These are phyloP conservation scores for Cryphonectria parasitica DNA, from an alignment of 2,329 filamentous ascomycete genomes.

Conservation along the genomic window DNA sequence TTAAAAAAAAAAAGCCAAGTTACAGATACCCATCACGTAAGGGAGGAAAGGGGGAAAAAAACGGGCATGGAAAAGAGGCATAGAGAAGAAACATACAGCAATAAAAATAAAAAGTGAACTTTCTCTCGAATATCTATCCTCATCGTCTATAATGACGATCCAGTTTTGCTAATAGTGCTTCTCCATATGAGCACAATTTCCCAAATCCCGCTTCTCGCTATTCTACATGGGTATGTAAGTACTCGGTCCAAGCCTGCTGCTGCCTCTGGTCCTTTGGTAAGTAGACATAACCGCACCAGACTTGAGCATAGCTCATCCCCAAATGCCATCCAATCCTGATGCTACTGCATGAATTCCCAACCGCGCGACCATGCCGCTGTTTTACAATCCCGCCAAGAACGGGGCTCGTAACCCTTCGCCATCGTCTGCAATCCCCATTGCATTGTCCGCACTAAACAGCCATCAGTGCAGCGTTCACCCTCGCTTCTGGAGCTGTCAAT, in stretches of 20 bases:
- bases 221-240: constrained; percentile 16
- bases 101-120: not conserved
- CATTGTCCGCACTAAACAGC: not conserved
- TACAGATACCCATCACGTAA: constrained; percentile 25
- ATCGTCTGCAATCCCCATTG: not conserved
- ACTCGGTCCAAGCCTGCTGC: constrained; percentile 10
- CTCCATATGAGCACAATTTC: constrained; percentile 6
- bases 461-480: not conserved
- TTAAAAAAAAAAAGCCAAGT: constrained; percentile 8
- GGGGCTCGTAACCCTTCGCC: constrained; percentile 1
- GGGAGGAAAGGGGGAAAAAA: too few relatives aligned
- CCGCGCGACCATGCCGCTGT: constrained; percentile 4
- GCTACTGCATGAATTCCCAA: constrained; percentile 1
- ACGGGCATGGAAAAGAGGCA: not conserved
- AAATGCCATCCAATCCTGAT: not conserved
- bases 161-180: constrained; percentile 11
- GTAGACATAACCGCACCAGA: constrained; percentile 4
- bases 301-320: constrained; percentile 3
- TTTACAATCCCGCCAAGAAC: constrained; percentile 4
- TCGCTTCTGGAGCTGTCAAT: not conserved
- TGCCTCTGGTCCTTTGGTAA: constrained; percentile 14
- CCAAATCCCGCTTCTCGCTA: constrained; percentile 11
- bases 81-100: not conserved
- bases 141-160: not conserved
- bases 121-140: constrained; percentile 13